phyloP scores from a whole-genome alignment of 1,284 basidiomycete genomes.

The Ustilago trichophora region DNA sequence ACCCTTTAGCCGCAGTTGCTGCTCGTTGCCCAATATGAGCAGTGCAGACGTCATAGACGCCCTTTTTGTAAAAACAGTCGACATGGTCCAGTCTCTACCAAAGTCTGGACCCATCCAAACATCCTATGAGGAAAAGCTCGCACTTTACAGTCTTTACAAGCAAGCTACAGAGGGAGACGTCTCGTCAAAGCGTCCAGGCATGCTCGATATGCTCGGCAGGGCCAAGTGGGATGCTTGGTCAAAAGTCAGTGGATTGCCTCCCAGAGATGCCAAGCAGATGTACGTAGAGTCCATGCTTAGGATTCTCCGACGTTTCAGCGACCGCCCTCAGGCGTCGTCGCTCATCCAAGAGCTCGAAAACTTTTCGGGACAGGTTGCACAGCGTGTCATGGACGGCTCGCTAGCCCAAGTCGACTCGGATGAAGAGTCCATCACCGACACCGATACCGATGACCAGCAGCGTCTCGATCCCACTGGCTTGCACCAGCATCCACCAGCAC shows the following conservation, averaged over 20 bases:
- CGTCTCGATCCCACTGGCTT: slow-evolving; percentile 35
- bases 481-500: slow-evolving; percentile 11
- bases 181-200: slow-evolving; percentile 78
- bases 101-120: slow-evolving; percentile 96
- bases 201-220: slow-evolving; percentile 90
- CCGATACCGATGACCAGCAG: slow-evolving; percentile 32
- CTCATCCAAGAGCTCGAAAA: slow-evolving; percentile 85
- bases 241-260: slow-evolving; percentile 82
- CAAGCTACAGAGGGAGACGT: slow-evolving; percentile 87
- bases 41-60: slow-evolving; percentile 64
- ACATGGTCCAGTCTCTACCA: slow-evolving; percentile 87
- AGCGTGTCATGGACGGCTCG: slow-evolving; percentile 71
- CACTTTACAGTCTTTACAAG: slow-evolving; percentile 76
- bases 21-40: slow-evolving; percentile 48
- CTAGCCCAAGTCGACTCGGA: slow-evolving; percentile 40
- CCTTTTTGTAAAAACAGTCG: slow-evolving; percentile 91
- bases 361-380: slow-evolving; percentile 76
- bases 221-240: slow-evolving; percentile 98
- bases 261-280: slow-evolving; percentile 83
- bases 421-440: slow-evolving; percentile 31
- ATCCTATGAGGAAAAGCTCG: slow-evolving; percentile 92
- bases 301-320: slow-evolving; percentile 82
- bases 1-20: background rate
- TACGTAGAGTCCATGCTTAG: slow-evolving; percentile 89
- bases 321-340: slow-evolving; percentile 79